Base-by-base conservation (phyloP, 2,329 filamentous ascomycete species). In the Aspergillus neoniger region DNA sequence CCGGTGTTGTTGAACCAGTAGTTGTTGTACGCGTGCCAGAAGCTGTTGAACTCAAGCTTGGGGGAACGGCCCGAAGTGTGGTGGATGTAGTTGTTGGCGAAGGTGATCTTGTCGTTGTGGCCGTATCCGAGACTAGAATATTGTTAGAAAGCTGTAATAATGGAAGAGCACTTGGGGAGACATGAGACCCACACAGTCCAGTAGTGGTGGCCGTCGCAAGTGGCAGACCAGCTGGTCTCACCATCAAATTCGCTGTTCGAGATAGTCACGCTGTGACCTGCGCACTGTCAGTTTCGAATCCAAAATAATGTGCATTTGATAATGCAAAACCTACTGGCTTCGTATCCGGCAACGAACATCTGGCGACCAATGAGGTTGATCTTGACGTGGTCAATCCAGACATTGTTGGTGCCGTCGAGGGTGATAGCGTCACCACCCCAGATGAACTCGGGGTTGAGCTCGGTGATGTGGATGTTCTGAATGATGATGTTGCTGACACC, bases 171-270 rank as follows among this genome's bases (percentile, higher is more conserved):
- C 38, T 28, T 5, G 5, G 25, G 3, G 2, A 4, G 10, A 30
- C 28, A 9, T 8, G 10, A 6, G 6, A 56, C 60, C 57, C 63
- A 71, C 67, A 86, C 70, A 39, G 75, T 80, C 84, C 85, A 87
- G 79, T 87, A 86, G 74, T 86, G 84, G 70, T 83, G 78, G 25
- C 76, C 78, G 67, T 86, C 79, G 73, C 85, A 87, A 23, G 79
- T 81, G 8, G 85, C 79, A 9, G 83, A 86, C 78, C 80, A 86
- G 41, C 73, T 73, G 21, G 80, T 81, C 44, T 71, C 71, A 44
- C 85, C 85, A 64, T 88, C 84, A 63, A 88, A 82, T 66, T 86
- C 81, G 70, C 70, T 78, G 80, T 87, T 86, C 66, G 84, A 84
- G 70, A 87, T 58, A 25, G 58, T 63, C n/a, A 59, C 61, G 30